A percentile compares a stretch with the other conserved stretches of the same genome.
Evolutionary conservation across 2,329 filamentous ascomycete species (phyloP).

Genomic region (Fusarium proliferatum): DNA sequence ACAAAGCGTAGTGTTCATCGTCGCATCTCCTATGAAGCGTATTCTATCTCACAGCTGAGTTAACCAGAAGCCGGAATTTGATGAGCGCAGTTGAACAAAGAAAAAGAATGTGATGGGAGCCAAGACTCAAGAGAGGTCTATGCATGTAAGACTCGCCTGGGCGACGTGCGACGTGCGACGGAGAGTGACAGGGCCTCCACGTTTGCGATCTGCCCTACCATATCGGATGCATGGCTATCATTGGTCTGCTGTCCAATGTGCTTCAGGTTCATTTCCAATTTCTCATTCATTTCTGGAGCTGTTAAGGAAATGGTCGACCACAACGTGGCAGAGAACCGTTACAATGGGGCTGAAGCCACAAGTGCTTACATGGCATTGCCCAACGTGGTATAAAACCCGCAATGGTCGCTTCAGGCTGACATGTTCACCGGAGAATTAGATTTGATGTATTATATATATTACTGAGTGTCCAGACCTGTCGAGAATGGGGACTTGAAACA

Average conservation of each 20-base stretch:
- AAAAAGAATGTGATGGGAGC: constrained; percentile 26
- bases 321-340: constrained; percentile 23
- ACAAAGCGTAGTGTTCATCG: constrained; percentile 9
- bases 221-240: background rate
- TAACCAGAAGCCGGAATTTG: background rate
- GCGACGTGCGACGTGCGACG: constrained; percentile 9
- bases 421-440: constrained; percentile 2
- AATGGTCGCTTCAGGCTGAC: background rate
- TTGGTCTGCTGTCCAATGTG: background rate
- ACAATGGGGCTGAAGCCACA: constrained; percentile 19
- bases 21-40: constrained; percentile 8
- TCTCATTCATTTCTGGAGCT: constrained; percentile 13
- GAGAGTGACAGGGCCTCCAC: constrained; percentile 7
- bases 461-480: background rate
- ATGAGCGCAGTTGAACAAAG: constrained; percentile 12
- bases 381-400: constrained; percentile 22
- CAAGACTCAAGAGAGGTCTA: constrained; percentile 21
- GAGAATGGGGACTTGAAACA: background rate
- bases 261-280: constrained; percentile 3
- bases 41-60: background rate
- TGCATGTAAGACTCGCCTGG: constrained; percentile 33
- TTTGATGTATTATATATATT: background rate
- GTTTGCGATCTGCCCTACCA: background rate
- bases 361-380: constrained; percentile 29
- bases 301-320: constrained; percentile 1